A percentile compares a stretch with the other conserved stretches of the same genome.
Evolutionary conservation across 202 grass and related monocot species (phyloP).

Genomic region (Panicum virgatum): DNA sequence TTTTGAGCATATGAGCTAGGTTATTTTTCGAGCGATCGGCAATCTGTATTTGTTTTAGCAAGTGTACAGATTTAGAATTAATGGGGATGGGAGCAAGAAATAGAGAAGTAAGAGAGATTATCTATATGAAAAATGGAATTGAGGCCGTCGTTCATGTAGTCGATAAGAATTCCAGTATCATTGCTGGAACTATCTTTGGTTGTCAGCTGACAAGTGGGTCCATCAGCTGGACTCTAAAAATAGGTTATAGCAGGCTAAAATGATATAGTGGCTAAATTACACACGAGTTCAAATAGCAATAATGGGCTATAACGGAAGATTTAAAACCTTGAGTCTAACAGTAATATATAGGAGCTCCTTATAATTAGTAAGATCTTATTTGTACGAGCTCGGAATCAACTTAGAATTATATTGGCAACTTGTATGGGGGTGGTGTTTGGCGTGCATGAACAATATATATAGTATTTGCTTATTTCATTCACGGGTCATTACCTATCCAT

Average conservation of each 20-base stretch:
- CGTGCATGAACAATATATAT: not conserved
- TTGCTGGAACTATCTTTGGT: not conserved
- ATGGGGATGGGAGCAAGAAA: not conserved
- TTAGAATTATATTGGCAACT: not conserved
- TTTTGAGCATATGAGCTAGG: no score
- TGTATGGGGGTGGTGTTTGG: not conserved
- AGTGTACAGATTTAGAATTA: not conserved
- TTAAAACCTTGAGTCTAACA: no score
- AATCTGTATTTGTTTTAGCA: not conserved
- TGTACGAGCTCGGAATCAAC: not conserved
- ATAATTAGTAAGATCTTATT: not conserved
- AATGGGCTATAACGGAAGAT: no score
- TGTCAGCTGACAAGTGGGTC: not conserved
- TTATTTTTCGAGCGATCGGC: no score
- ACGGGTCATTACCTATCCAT: constrained; percentile 1
- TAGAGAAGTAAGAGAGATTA: not conserved
- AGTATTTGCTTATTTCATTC: not conserved
- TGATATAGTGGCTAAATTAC: no score
- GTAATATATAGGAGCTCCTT: no score
- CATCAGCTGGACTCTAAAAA: no score
- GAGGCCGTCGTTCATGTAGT: not conserved
- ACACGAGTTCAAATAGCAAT: no score
- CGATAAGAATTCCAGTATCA: not conserved
- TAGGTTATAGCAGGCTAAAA: no score
- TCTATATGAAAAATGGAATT: not conserved